These are phyloP conservation scores for Nannizziopsis arthrosporioides DNA, from an alignment of 2,329 filamentous ascomycete species.

Conservation along the genomic window DNA sequence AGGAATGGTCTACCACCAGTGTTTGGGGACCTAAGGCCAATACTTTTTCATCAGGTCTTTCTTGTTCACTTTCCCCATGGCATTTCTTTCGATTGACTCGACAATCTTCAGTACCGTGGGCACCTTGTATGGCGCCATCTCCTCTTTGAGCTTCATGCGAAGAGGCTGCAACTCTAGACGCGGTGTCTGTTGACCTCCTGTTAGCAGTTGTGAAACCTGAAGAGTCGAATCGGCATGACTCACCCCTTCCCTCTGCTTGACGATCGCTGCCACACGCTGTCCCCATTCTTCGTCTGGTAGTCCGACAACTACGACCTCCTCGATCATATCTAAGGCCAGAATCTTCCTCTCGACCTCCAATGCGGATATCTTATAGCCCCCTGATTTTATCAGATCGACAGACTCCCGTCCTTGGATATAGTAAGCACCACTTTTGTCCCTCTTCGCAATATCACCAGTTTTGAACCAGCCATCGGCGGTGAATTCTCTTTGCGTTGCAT, in stretches of 20 bases:
- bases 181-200: slow-evolving; percentile 11
- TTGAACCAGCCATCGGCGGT: slow-evolving; percentile 40
- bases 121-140: slow-evolving; percentile 80
- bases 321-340: slow-evolving; percentile 37
- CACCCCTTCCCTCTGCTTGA: slow-evolving; percentile 33
- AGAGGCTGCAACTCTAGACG: slow-evolving; percentile 22
- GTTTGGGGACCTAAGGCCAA: slow-evolving; percentile 17
- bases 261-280: slow-evolving; percentile 44
- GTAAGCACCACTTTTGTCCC: slow-evolving; percentile 33
- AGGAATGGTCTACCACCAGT: no score
- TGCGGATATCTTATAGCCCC: slow-evolving; percentile 46
- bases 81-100: slow-evolving; percentile 69
- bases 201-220: background rate
- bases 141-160: slow-evolving; percentile 46
- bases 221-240: slow-evolving; percentile 10
- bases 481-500: slow-evolving; percentile 37
- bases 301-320: slow-evolving; percentile 44
- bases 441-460: slow-evolving; percentile 37
- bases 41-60: slow-evolving; percentile 31
- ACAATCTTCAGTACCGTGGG: slow-evolving; percentile 78
- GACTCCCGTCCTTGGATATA: slow-evolving; percentile 44
- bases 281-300: slow-evolving; percentile 45
- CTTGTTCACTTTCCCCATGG: slow-evolving; percentile 71
- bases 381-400: slow-evolving; percentile 45
- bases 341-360: slow-evolving; percentile 45